phyloP scores from a whole-genome alignment of 805 yeast species.

The Ogataea paradorogensis region DNA sequence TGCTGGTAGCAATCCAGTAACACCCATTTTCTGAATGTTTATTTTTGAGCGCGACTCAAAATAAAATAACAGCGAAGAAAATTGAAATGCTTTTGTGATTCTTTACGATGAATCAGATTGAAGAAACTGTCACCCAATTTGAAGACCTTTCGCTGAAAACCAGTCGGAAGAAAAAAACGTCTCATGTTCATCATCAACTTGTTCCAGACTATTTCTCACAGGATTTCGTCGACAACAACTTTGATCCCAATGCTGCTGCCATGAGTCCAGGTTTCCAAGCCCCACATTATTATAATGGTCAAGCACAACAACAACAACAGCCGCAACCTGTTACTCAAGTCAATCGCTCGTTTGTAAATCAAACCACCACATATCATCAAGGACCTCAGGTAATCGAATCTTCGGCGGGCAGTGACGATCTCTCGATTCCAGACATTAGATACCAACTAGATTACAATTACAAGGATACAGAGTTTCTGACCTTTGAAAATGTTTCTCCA shows the following conservation, averaged over 20 bases:
- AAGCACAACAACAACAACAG: not conserved
- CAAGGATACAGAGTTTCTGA: conserved; percentile 49
- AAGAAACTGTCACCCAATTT: conserved; percentile 14
- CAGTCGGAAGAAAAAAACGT: conserved; percentile 22
- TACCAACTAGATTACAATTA: conserved; percentile 33
- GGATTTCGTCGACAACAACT: conserved; percentile 11
- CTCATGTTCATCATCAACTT: conserved; percentile 30
- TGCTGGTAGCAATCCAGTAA: conserved; percentile 75
- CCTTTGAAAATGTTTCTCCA: conserved; percentile 76
- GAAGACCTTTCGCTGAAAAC: conserved; percentile 14
- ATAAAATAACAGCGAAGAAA: conserved; percentile 9
- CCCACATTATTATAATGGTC: conserved; percentile 16
- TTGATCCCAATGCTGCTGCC: conserved; percentile 35
- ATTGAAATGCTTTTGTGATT: not conserved
- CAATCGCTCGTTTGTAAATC: not conserved
- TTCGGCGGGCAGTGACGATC: conserved; percentile 18
- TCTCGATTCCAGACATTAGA: conserved; percentile 38
- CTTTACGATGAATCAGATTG: conserved; percentile 8
- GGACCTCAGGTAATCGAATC: not conserved
- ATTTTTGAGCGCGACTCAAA: conserved; percentile 8
- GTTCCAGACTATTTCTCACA: conserved; percentile 15
- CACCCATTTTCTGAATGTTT: conserved; percentile 58
- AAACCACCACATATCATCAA: not conserved
- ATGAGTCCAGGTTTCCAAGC: conserved; percentile 29
- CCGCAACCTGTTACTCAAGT: not conserved